A percentile compares a stretch with the other conserved stretches of the same genome.
phyloP scores from a whole-genome alignment of 129 eudicot genomes.

The Oenanthe sinensis region DNA sequence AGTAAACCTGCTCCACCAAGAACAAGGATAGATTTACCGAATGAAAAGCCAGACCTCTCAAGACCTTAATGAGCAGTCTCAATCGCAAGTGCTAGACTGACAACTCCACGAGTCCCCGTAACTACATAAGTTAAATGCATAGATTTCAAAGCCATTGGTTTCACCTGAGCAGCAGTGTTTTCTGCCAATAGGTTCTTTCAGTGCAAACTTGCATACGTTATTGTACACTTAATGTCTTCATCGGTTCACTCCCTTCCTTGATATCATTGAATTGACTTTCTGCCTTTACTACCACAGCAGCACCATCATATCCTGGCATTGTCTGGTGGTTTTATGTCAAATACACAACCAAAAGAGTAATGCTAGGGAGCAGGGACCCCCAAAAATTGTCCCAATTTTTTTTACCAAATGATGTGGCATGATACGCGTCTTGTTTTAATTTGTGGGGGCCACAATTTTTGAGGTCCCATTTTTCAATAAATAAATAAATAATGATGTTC shows the following conservation, averaged over 20 bases:
- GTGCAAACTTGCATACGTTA: slow-evolving; percentile 49
- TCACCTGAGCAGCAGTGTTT: slow-evolving; percentile 84
- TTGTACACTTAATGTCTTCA: slow-evolving; percentile 58
- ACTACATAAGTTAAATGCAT: slow-evolving; percentile 47
- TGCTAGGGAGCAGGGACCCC: no score
- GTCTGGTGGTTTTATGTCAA: no score
- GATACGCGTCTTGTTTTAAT: no score
- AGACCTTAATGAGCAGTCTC: slow-evolving; percentile 88
- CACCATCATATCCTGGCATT: slow-evolving; percentile 78
- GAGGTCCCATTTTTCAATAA: no score
- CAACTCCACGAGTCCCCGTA: slow-evolving; percentile 52
- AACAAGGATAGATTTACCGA: slow-evolving; percentile 77
- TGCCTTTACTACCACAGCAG: slow-evolving; percentile 82
- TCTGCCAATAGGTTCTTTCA: slow-evolving; percentile 67
- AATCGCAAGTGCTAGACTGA: slow-evolving; percentile 73
- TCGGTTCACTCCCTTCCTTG: slow-evolving; percentile 67
- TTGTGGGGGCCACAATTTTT: no score
- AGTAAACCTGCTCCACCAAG: slow-evolving; percentile 72
- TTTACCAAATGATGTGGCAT: no score
- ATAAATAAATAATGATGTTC: no score
- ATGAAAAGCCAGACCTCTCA: slow-evolving; percentile 56
- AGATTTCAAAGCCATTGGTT: slow-evolving; percentile 60
- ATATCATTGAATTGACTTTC: slow-evolving; percentile 68
- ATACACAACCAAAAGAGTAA: no score
- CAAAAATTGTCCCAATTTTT: no score